phyloP scores from a whole-genome alignment of 768 basidiomycete genomes.

The Leccinum sublutescens region DNA sequence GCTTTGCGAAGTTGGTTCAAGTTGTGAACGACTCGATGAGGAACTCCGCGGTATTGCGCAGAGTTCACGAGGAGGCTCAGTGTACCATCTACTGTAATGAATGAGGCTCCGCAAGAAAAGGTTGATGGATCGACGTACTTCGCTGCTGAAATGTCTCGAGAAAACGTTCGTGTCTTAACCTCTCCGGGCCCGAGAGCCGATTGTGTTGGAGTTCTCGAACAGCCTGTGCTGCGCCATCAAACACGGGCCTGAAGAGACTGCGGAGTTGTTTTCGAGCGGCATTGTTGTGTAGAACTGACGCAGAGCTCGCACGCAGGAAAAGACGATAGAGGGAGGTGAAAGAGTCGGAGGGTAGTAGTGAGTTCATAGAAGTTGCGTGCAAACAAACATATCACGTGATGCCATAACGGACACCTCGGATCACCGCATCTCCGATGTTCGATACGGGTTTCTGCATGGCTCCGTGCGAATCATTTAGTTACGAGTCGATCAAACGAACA shows the following conservation, averaged over 20 bases:
- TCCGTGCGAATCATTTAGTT: slow-evolving; percentile 2
- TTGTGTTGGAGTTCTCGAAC: slow-evolving; percentile 40
- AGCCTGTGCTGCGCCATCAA: slow-evolving; percentile 48
- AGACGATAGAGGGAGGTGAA: slow-evolving; percentile 63
- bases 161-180: slow-evolving; percentile 39
- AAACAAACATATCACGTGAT: slow-evolving; percentile 15
- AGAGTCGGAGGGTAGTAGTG: slow-evolving; percentile 21
- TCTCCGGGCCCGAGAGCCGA: slow-evolving; percentile 27
- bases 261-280: slow-evolving; percentile 44
- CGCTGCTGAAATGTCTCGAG: slow-evolving; percentile 54
- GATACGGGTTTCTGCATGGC: neutral
- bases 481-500: slow-evolving; percentile 3
- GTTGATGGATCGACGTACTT: slow-evolving; percentile 37
- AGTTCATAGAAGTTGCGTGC: slow-evolving; percentile 6
- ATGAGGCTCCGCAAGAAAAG: slow-evolving; percentile 7
- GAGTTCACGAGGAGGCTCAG: slow-evolving; percentile 61
- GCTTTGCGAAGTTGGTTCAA: slow-evolving; percentile 34
- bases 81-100: slow-evolving; percentile 63
- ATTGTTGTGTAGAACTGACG: slow-evolving; percentile 55
- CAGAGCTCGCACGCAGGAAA: slow-evolving; percentile 52
- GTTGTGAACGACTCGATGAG: slow-evolving; percentile 60
- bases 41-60: slow-evolving; percentile 58
- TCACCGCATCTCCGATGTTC: neutral
- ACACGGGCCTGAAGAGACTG: slow-evolving; percentile 52
- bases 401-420: neutral